Conservation (phyloP, 495 filamentous ascomycete genomes). For the Podospora tetraspora region DNA sequence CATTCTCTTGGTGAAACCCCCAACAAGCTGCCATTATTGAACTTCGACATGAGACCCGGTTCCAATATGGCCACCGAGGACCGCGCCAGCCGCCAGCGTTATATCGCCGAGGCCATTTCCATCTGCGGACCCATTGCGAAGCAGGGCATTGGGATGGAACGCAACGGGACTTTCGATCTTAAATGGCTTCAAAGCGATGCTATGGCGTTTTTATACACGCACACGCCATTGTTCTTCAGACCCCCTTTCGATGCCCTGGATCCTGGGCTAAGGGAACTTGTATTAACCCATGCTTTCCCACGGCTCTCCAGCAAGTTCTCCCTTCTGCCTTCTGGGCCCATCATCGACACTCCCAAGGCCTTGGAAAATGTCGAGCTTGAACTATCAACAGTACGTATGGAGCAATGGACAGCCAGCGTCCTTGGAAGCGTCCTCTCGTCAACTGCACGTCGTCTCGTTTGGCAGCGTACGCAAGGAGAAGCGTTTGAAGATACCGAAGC, state of each 20-base stretch:
- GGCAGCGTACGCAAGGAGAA: not conserved
- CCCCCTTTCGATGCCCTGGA: no score
- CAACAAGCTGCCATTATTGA: no score
- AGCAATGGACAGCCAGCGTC: not conserved
- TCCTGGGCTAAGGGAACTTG: no score
- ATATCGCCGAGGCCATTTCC: not conserved
- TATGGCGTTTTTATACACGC: not conserved
- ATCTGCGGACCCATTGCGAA: not conserved
- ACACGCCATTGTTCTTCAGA: not conserved
- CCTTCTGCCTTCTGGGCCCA: not conserved
- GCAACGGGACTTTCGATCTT: not conserved
- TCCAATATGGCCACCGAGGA: not conserved
- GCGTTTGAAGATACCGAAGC: not conserved
- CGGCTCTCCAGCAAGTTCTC: not conserved
- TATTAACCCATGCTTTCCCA: not conserved
- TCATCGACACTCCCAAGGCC: not conserved
- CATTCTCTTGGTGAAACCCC: no score
- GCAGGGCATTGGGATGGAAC: not conserved
- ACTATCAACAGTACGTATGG: not conserved
- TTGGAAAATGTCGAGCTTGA: not conserved
- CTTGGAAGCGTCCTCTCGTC: not conserved
- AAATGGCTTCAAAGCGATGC: not conserved
- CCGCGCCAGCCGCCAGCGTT: not conserved
- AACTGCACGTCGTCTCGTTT: not conserved
- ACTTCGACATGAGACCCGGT: no score